Base-by-base conservation (phyloP, 2,329 filamentous ascomycete species). In the Neoascochyta sp. region DNA sequence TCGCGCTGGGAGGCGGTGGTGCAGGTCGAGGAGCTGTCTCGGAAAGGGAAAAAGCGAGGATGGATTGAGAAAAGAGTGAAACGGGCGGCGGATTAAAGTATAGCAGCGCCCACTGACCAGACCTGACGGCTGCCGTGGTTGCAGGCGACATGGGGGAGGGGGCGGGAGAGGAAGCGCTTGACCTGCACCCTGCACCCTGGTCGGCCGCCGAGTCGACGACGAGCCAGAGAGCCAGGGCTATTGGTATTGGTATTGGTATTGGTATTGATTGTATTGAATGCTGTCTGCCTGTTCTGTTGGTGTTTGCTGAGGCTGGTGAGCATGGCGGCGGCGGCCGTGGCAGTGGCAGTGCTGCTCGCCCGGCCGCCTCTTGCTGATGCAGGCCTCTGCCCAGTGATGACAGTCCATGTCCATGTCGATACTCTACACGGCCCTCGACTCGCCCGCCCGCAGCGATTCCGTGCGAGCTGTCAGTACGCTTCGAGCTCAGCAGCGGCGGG, bases 41-140 rank as follows among this genome's bases (percentile, higher is more conserved):
- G 56, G 53, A 57, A 58, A 57, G 55, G 60, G 56, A 62, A 64
- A 62, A 54, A 62, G 55, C 49, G 51, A 54, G 47, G 50, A 60
- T 52, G 54, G 52, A 59, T 62, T 58, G 54, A 58, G 59, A 47
- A 62, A 59, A 57, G 34, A 38, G 56, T 54, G 55, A 60, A 60
- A 57, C 57, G 53, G 52, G 52, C 51, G 47, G 49, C 50, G 46
- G 54, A 47, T 50, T 50, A 48, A 50, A 57, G 52, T 61, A 57
- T 59, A 40, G 35, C 23, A 22, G 27, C 32, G 42, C 35, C 36
- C 24, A 36, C 27, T 27, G 31, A n/a, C 29, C 36, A 44, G 50
- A 43, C 36, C 29, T 24, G 22, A 36, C 33, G 36, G 21, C 38
- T 34, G 30, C 27, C 34, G 29, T 39, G 36, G 31, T 27, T 39